These are phyloP conservation scores for Tetrapisispora nanseiensis DNA, from an alignment of 805 yeast species.

Conservation along the genomic window DNA sequence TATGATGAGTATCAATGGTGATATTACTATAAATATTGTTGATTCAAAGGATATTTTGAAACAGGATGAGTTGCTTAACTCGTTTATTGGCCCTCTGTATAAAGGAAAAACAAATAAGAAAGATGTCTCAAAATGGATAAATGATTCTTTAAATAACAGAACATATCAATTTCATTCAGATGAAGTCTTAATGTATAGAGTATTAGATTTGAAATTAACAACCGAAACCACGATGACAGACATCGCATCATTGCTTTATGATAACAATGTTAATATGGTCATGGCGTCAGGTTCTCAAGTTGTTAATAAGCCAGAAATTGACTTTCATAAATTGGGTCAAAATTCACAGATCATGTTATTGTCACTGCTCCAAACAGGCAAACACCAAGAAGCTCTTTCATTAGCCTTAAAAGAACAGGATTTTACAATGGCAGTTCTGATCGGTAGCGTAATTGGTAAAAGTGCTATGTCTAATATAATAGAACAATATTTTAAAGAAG, in stretches of 20 bases:
- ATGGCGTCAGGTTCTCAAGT: not conserved
- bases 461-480: slow-evolving; percentile 51
- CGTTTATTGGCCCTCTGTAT: slow-evolving; percentile 44
- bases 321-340: slow-evolving; percentile 35
- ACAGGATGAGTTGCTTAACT: slow-evolving; percentile 24
- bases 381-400: slow-evolving; percentile 54
- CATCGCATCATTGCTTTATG: slow-evolving; percentile 26
- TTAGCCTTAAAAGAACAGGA: slow-evolving; percentile 53
- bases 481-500: slow-evolving; percentile 45
- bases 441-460: slow-evolving; percentile 58
- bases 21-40: slow-evolving; percentile 30
- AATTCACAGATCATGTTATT: slow-evolving; percentile 25
- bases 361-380: slow-evolving; percentile 46
- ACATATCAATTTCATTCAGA: slow-evolving; percentile 12
- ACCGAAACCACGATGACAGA: slow-evolving; percentile 26
- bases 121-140: slow-evolving; percentile 64
- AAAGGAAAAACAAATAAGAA: slow-evolving; percentile 46
- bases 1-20: slow-evolving; percentile 6
- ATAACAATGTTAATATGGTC: not conserved
- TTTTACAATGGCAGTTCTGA: slow-evolving; percentile 67
- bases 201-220: slow-evolving; percentile 19
- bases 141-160: slow-evolving; percentile 26
- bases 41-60: slow-evolving; percentile 28
- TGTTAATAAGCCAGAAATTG: slow-evolving; percentile 14
- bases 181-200: slow-evolving; percentile 16